Percentiles rank a stretch among this genome's conserved stretches.
phyloP scores from a whole-genome alignment of 805 yeast genomes.

The Saturnispora kantuleensis region DNA sequence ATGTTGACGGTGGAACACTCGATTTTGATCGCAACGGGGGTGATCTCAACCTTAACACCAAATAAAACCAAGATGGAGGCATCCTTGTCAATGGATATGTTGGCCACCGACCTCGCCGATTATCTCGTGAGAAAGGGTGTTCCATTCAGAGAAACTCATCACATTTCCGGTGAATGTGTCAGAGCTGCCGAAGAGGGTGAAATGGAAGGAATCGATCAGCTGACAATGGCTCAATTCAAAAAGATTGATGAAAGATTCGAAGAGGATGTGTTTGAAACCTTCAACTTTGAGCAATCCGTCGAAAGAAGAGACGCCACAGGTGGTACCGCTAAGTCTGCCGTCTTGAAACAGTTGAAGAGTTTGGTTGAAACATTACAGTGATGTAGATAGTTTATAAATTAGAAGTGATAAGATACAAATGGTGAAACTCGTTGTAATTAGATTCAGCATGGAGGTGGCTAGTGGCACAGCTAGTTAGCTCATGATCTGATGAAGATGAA shows the following conservation, averaged over 20 bases:
- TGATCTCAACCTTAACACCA: slow-evolving; percentile 74
- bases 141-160: slow-evolving; percentile 98
- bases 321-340: slow-evolving; percentile 91
- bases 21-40: slow-evolving; percentile 90
- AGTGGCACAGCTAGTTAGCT: too few relatives aligned
- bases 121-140: slow-evolving; percentile 96
- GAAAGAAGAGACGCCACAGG: slow-evolving; percentile 96
- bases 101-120: slow-evolving; percentile 97
- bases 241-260: slow-evolving; percentile 71
- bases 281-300: slow-evolving; percentile 86
- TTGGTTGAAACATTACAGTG: slow-evolving; percentile 16
- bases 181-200: slow-evolving; percentile 73
- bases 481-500: too few relatives aligned
- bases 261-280: slow-evolving; percentile 73
- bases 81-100: slow-evolving; percentile 96
- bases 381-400: neutral
- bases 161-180: slow-evolving; percentile 96
- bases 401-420: neutral
- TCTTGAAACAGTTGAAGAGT: slow-evolving; percentile 55
- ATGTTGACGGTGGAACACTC: slow-evolving; percentile 90
- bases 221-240: slow-evolving; percentile 69
- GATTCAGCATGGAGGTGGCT: neutral
- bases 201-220: slow-evolving; percentile 77
- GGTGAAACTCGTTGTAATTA: too few relatives aligned
- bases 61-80: slow-evolving; percentile 68